These are phyloP conservation scores for Furcasterigmium furcatum DNA, from an alignment of 2,329 filamentous ascomycete genomes.

Conservation along the genomic window DNA sequence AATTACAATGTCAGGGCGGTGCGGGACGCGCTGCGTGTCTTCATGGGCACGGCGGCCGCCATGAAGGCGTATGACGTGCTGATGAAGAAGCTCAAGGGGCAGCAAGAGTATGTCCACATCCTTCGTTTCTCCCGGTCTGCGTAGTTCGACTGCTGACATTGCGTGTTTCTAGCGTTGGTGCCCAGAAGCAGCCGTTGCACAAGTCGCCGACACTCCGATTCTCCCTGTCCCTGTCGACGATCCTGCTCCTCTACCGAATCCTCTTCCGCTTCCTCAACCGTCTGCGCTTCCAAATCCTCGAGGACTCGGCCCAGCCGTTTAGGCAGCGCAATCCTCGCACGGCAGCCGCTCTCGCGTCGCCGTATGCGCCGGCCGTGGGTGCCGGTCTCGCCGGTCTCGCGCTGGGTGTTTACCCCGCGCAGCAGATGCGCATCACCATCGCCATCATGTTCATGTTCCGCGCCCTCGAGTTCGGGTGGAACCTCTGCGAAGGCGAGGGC, in stretches of 20 bases:
- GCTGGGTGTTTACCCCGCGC: constrained; percentile 68
- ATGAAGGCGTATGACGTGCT: constrained; percentile 62
- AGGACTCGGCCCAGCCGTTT: constrained; percentile 78
- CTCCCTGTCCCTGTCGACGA: constrained; percentile 77
- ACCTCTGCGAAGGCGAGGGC: constrained; percentile 72
- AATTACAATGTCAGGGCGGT: constrained; percentile 70
- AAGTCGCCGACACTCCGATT: constrained; percentile 71
- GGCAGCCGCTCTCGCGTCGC: constrained; percentile 72
- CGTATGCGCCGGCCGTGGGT: constrained; percentile 83
- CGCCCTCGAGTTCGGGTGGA: constrained; percentile 84
- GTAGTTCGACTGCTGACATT: constrained; percentile 18
- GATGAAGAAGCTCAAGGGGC: constrained; percentile 41
- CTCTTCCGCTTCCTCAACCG: constrained; percentile 87
- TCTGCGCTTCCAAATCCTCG: constrained; percentile 73
- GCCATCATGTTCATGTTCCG: constrained; percentile 80
- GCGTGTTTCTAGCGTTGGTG: constrained; percentile 4
- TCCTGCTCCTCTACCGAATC: constrained; percentile 83
- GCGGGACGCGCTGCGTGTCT: constrained; percentile 68
- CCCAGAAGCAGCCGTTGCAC: constrained; percentile 51
- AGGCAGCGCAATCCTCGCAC: constrained; percentile 77
- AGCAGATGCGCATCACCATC: constrained; percentile 69
- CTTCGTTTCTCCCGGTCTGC: background rate
- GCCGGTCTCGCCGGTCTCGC: constrained; percentile 83
- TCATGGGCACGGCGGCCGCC: constrained; percentile 58
- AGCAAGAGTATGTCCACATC: constrained; percentile 37